Conservation (phyloP, 768 basidiomycete species). For the Fistulinella prunicolor region DNA sequence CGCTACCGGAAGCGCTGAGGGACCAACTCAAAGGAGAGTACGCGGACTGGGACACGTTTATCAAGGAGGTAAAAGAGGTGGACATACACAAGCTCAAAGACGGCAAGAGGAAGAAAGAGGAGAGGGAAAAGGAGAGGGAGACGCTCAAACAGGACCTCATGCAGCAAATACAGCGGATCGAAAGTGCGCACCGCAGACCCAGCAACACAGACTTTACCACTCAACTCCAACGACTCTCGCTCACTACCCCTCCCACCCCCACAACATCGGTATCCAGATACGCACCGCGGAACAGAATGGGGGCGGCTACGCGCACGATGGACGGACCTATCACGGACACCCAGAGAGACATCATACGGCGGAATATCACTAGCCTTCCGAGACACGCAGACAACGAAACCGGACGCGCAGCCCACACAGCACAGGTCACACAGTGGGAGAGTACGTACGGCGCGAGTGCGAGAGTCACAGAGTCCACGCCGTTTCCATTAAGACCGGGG, state of each 20-base stretch:
- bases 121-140: background rate
- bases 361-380: background rate
- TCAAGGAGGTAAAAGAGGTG: background rate
- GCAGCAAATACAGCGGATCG: background rate
- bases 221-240: background rate
- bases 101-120: background rate
- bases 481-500: background rate
- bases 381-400: background rate
- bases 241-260: background rate
- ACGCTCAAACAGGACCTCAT: too few relatives aligned
- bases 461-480: background rate
- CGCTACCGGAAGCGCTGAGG: background rate
- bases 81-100: background rate
- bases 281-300: background rate
- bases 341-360: background rate
- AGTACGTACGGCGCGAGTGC: background rate
- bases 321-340: background rate
- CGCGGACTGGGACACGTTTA: background rate
- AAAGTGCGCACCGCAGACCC: background rate
- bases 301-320: background rate
- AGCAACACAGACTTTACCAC: background rate
- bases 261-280: background rate
- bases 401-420: background rate
- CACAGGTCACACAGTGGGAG: background rate
- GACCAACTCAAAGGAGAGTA: background rate